Conservation (phyloP, 805 yeast genomes). For the Candida multigemmis region DNA sequence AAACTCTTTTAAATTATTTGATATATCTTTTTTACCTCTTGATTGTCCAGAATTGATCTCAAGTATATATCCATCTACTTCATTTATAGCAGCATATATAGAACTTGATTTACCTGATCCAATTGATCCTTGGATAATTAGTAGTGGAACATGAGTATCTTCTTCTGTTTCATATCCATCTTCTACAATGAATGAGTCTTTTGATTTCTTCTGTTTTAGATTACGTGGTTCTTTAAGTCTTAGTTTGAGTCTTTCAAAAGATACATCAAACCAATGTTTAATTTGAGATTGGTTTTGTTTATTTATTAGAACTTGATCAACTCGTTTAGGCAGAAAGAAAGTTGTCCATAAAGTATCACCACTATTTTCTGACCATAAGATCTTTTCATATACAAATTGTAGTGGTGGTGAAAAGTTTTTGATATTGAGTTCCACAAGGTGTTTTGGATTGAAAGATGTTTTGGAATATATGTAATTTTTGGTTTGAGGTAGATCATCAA, state of each 20-base stretch:
- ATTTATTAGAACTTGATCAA: constrained; percentile 25
- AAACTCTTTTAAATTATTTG: constrained; percentile 59
- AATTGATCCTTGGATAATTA: constrained; percentile 58
- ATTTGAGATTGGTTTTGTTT: constrained; percentile 13
- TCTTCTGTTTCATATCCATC: constrained; percentile 22
- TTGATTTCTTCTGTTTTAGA: constrained; percentile 14
- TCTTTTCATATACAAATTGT: no score
- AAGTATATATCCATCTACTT: constrained; percentile 61
- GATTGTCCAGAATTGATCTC: constrained; percentile 73
- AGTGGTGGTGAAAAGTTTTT: no score
- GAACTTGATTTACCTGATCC: constrained; percentile 78
- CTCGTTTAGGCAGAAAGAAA: constrained; percentile 30
- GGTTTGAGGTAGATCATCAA: no score
- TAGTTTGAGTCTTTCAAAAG: constrained; percentile 26
- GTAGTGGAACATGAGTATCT: constrained; percentile 46
- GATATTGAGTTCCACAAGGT: no score
- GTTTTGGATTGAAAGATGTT: no score
- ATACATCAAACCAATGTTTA: constrained; percentile 29
- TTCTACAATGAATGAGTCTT: constrained; percentile 31
- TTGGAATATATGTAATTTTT: no score
- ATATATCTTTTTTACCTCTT: constrained; percentile 65
- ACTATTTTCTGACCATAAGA: no score
- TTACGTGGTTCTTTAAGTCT: constrained; percentile 24
- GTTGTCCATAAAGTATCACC: constrained; percentile 30
- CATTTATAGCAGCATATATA: constrained; percentile 57